Base-by-base conservation (phyloP, 2,329 filamentous ascomycete genomes). In the Cladosporium sp. region DNA sequence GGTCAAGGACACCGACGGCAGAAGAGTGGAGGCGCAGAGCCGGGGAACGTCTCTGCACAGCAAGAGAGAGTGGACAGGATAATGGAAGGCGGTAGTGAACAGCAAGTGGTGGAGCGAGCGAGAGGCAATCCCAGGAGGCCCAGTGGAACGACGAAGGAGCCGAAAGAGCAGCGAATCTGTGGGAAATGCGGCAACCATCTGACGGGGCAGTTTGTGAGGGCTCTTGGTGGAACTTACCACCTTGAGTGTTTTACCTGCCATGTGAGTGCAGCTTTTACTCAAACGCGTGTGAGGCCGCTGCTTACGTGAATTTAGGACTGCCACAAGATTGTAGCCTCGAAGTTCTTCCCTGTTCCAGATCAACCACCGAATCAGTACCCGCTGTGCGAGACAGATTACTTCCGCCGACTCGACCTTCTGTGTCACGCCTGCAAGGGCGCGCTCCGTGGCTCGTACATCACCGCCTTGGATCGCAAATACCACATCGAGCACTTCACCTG, bases 401-500 rank as follows among this genome's bases (percentile, higher is more conserved):
- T 98, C 71, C 83, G 90, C 63, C 83, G 93, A 55, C 81, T 98
- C 14, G 90, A 92, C 57, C 79, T 98, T 42, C 79, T 98, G 41
- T 98, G 93, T 70, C 87, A 87, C 70, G 85, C 93, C 58, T 98
- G 93, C 68, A 89, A 90, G 59, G 89, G 90, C 54, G 93, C 93
- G 44, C 80, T 98, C 16, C 86, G 93, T 57, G 93, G 93, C 43
- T 97, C 93, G 4, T 98, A 98, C 72, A 98, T 98, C 66, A 98
- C 93, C 13, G 93, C 93, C 3, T 80, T 98, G 50, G 93, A 98
- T 62, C 88, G 89, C 64, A 98, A 98, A 74, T 98, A 98, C 71
- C 93, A 96, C 71, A 95, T 98, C 60, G 92, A 97, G 70, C 93
- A 98, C 73, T 98, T 98, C 66, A 98, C 93, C 35, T 98, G 93